Base-by-base conservation (phyloP, 2,329 filamentous ascomycete species). In the Cercospora zeina region DNA sequence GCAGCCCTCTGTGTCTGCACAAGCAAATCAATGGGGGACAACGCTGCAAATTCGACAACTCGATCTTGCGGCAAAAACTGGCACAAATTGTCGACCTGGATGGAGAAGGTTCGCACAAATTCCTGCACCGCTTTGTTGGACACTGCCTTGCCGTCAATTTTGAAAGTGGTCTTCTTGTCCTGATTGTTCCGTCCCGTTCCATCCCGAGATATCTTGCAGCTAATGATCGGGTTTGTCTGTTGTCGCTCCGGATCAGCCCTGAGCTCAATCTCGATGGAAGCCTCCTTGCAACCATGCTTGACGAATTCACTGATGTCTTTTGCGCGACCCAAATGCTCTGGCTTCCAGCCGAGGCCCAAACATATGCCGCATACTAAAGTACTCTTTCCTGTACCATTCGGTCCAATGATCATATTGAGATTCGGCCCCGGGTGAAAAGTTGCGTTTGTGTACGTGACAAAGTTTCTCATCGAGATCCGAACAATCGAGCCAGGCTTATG, bases 321-420 rank as follows among this genome's bases (percentile, higher is more conserved):
- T 6, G 93, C 92, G 64, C 95, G 88, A 14, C 93, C 95, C 14
- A 99, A 83, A 70, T 93, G 86, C 76, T 88, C 85, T 24, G 93
- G 87, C 33, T 86, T 85, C 81, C 89, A 97, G 53, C 95, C 95
- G 27, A 99, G 80, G 2, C 95, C 95, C 13, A 99, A 79, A 72
- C 95, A 97, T 68, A 99, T 96, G 49, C 95, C 95, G 77, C 95
- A 99, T 47, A 99, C 93, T 27, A 99, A 82, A 0, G 95, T 97
- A 77, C 93, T 97, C 78, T 99, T 99, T 59, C 95, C 95, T 0
- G 95, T 97, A 34, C 95, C 95, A 72, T 99, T 99, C n/a, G 95
- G 95, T 0, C 95, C 95, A 69, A 99, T 96, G 58, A 99, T 88
- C 93, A 99, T 97, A 75, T 99, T 99, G 72, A 99, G 77, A 73